These are phyloP conservation scores for Podospora comata DNA, from an alignment of 495 filamentous ascomycete species.

Conservation along the genomic window DNA sequence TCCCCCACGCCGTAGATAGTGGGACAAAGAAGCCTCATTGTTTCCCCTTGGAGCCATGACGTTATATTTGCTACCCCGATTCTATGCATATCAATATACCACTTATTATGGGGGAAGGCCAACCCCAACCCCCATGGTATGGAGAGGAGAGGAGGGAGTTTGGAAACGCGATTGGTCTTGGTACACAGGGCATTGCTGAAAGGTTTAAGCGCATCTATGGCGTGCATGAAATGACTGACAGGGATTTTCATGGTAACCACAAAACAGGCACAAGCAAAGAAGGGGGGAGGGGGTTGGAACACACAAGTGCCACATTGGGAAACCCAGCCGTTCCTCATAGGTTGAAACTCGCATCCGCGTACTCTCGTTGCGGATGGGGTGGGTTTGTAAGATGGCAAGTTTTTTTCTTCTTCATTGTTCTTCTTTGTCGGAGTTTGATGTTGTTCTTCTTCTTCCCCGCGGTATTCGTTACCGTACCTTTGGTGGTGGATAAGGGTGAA, in stretches of 20 bases:
- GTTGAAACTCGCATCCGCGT: background rate
- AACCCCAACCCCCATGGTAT: background rate
- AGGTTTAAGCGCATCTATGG: slow-evolving; percentile 3
- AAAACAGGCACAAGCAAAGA: background rate
- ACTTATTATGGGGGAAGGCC: no score
- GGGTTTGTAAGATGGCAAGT: background rate
- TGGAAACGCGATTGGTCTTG: no score
- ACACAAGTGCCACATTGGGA: background rate
- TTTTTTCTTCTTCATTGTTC: background rate
- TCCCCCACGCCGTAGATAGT: background rate
- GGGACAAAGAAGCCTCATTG: background rate
- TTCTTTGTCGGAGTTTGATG: background rate
- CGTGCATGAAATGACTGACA: background rate
- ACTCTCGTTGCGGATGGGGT: background rate
- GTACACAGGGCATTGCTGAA: background rate
- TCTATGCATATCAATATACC: background rate
- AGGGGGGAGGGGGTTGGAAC: background rate
- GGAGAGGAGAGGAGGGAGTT: no score
- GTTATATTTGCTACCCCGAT: background rate
- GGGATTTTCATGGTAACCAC: background rate
- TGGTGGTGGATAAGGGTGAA: background rate
- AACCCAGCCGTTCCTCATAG: background rate
- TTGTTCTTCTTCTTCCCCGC: background rate
- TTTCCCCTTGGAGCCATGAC: background rate
- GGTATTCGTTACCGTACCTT: background rate